These are phyloP conservation scores for Rhodotorula sp. DNA, from an alignment of 1,284 basidiomycete genomes.

Conservation along the genomic window DNA sequence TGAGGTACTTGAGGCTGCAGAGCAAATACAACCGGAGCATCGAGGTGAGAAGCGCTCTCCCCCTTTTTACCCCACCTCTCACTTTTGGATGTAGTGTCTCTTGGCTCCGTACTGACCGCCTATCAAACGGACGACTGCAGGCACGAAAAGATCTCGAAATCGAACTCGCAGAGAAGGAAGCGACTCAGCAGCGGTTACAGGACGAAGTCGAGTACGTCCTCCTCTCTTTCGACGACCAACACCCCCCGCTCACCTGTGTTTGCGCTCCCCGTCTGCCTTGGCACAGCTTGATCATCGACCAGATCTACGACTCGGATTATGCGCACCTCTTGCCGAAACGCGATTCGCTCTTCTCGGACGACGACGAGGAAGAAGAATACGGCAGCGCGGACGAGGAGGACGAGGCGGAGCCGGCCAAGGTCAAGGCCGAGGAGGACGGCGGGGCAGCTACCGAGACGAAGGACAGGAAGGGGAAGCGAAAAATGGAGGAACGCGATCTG, in stretches of 20 bases:
- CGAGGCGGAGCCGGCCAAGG: background rate
- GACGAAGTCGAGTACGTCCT: conserved; percentile 39
- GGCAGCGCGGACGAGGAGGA: background rate
- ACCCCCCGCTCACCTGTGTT: background rate
- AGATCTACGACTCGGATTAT: conserved; percentile 39
- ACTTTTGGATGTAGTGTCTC: no score
- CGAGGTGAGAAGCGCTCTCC: conserved; percentile 12
- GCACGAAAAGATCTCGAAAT: conserved; percentile 30
- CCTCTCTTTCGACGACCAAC: background rate
- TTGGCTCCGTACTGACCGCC: background rate
- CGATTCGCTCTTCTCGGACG: conserved; percentile 35
- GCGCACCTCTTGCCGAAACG: conserved; percentile 28
- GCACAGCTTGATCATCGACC: conserved; percentile 37
- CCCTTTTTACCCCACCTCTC: background rate
- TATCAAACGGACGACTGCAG: background rate
- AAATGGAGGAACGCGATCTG: background rate
- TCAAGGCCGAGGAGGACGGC: background rate
- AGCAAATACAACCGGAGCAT: conserved; percentile 11
- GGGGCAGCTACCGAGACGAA: background rate
- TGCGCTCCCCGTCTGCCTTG: background rate
- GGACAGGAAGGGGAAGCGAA: background rate
- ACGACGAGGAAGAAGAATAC: conserved; percentile 6
- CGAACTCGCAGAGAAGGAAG: conserved; percentile 38
- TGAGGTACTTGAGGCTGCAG: conserved; percentile 32
- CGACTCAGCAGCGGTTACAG: conserved; percentile 33